Evolutionary conservation across 2,329 filamentous ascomycete genomes (phyloP).

Genomic region (Monosporascus cannonballus): DNA sequence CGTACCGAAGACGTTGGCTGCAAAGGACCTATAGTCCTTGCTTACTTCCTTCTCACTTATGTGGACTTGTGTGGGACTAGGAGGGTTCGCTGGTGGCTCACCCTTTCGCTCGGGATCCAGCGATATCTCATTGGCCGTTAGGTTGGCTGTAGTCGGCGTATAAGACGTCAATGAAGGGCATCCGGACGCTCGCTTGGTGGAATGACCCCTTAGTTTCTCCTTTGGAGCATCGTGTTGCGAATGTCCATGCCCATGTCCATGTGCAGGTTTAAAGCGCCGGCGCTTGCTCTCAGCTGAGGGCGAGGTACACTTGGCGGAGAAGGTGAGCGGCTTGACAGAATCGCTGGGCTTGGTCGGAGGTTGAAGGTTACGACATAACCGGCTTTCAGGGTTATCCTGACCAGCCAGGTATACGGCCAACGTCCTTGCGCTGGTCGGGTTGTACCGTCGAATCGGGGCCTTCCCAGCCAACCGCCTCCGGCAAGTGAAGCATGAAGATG

Average conservation of each 20-base stretch:
- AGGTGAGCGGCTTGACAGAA: conserved; percentile 41
- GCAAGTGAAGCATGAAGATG: conserved; percentile 74
- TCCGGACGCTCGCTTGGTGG: conserved; percentile 1
- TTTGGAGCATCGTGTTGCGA: conserved; percentile 1
- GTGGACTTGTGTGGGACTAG: conserved; percentile 23
- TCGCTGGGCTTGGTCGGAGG: conserved; percentile 37
- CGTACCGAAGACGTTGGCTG: conserved; percentile 58
- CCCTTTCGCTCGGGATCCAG: conserved; percentile 2
- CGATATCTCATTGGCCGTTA: neutral
- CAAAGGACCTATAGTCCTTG: conserved; percentile 55
- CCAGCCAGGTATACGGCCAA: conserved; percentile 76
- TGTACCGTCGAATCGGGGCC: conserved; percentile 71
- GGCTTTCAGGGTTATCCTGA: conserved; percentile 67
- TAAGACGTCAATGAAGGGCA: conserved; percentile 1
- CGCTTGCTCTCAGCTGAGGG: conserved; percentile 12
- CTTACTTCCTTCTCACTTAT: conserved; percentile 40
- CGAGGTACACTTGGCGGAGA: conserved; percentile 30
- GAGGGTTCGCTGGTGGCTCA: conserved; percentile 1
- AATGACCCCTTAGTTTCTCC: neutral
- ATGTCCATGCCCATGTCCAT: neutral
- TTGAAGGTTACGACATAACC: conserved; percentile 54
- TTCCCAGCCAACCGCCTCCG: conserved; percentile 61
- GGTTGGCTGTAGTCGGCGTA: neutral
- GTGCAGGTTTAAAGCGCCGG: neutral
- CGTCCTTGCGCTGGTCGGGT: conserved; percentile 72